Conservation (phyloP, 164 flowering plant genomes). For the Taxillus chinensis region DNA sequence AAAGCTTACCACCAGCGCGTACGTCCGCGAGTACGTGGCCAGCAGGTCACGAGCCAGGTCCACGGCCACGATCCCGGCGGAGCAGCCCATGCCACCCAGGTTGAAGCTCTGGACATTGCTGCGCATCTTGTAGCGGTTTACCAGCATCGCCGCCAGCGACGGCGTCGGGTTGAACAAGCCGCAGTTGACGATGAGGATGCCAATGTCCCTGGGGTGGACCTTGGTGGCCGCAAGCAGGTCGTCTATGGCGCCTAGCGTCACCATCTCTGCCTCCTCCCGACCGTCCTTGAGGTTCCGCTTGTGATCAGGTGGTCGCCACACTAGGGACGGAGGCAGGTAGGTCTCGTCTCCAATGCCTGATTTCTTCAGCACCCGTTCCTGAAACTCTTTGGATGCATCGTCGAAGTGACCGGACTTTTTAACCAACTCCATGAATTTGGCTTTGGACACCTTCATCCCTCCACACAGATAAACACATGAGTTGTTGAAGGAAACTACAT, state of each 20-base stretch:
- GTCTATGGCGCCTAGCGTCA: conserved; percentile 50
- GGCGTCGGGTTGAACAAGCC: conserved; percentile 52
- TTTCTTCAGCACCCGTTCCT: conserved; percentile 28
- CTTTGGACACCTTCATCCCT: conserved; percentile 29
- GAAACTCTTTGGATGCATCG: conserved; percentile 33
- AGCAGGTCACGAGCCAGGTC: conserved; percentile 58
- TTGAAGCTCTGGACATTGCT: conserved; percentile 43
- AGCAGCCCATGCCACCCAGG: conserved; percentile 83
- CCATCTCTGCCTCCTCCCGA: conserved; percentile 53
- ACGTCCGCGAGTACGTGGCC: conserved; percentile 31
- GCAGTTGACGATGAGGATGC: conserved; percentile 57
- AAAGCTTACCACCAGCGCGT: conserved; percentile 64
- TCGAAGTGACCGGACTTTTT: conserved; percentile 46
- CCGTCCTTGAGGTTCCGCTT: conserved; percentile 32
- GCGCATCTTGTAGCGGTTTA: conserved; percentile 56
- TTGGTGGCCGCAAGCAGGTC: conserved; percentile 37
- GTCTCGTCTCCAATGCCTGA: conserved; percentile 69
- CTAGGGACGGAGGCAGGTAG: conserved; percentile 41
- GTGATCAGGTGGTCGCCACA: conserved; percentile 22
- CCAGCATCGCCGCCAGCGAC: conserved; percentile 62
- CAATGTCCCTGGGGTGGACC: conserved; percentile 32
- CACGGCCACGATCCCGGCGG: conserved; percentile 53
- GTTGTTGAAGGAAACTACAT: no score
- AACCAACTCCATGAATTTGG: conserved; percentile 44
- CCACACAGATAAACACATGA: no score